Percentiles rank a stretch among this genome's conserved stretches.
Evolutionary conservation across 2,329 filamentous ascomycete genomes (phyloP).

Genomic region (Teratosphaeriaceae sp.): DNA sequence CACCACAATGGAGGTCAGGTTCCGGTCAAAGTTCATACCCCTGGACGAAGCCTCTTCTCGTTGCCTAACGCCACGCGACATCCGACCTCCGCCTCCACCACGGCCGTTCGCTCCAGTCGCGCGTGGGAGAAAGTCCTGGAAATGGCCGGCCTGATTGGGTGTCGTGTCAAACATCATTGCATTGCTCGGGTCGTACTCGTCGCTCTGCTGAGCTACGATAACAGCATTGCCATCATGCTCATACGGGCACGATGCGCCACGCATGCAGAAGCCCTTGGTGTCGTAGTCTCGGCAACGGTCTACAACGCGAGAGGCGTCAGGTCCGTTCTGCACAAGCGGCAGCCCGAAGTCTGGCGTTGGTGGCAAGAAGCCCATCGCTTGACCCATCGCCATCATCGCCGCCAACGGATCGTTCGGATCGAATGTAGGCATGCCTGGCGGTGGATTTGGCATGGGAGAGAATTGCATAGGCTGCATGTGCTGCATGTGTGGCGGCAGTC

Average conservation of each 20-base stretch:
- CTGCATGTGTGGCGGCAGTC: background rate
- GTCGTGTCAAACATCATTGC: slow-evolving; percentile 33
- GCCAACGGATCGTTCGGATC: slow-evolving; percentile 57
- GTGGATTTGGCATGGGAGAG: slow-evolving; percentile 33
- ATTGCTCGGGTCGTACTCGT: slow-evolving; percentile 56
- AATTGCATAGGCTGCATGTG: slow-evolving; percentile 6
- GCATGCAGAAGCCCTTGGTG: slow-evolving; percentile 63
- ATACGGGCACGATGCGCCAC: slow-evolving; percentile 60
- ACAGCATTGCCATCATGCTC: slow-evolving; percentile 56
- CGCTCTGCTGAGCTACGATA: slow-evolving; percentile 35
- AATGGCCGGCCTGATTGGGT: slow-evolving; percentile 17
- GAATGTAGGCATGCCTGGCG: slow-evolving; percentile 45
- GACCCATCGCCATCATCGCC: slow-evolving; percentile 56
- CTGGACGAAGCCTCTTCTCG: slow-evolving; percentile 58
- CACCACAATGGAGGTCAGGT: slow-evolving; percentile 63
- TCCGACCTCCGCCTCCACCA: slow-evolving; percentile 27
- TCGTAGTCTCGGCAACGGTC: slow-evolving; percentile 64
- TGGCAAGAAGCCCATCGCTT: slow-evolving; percentile 43
- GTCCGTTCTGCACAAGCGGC: slow-evolving; percentile 6
- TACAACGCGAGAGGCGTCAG: slow-evolving; percentile 25
- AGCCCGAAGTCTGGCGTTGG: slow-evolving; percentile 32
- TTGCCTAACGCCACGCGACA: background rate
- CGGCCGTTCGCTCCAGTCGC: slow-evolving; percentile 31
- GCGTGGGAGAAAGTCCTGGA: slow-evolving; percentile 7
- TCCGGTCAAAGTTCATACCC: slow-evolving; percentile 56